Base-by-base conservation (phyloP, 2,329 filamentous ascomycete species). In the Rhynchosporium secalis region DNA sequence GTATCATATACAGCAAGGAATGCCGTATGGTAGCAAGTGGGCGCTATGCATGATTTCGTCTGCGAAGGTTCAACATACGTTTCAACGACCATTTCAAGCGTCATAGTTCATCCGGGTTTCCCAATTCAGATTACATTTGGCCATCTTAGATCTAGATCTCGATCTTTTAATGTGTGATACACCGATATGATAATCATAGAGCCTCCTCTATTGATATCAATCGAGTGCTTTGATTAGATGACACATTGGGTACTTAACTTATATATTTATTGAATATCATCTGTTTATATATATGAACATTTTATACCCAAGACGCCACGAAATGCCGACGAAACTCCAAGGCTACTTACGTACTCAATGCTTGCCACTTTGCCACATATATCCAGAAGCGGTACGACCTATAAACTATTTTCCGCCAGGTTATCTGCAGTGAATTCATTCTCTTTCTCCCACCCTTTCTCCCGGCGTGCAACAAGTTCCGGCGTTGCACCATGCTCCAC, bases 321-420 rank as follows among this genome's bases (percentile, higher is more conserved):
- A 60, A 64, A 66, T 64, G 62, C 62, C 57, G 40, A 46, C 60
- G 29, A 62, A 61, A 66, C 60, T 62, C 46, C 60, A 54, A 45
- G 29, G 47, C 46, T 20, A 40, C 36, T 29, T 58, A 20, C 29
- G 38, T 49, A 56, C 48, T 55, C 52, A 51, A 58, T 61, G 60
- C 49, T 13, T 43, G 56, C 20, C 56, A 56, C n/a, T 15, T 59
- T 63, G 58, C 63, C 54, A 43, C 2, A 40, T n/a, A 43, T 33
- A 49, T 15, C n/a, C 43, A 12, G 15, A 33, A 58, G 15, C 41
- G 55, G 46, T 54, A 13, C 13, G 38, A 15, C 13, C 38, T 28
- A 58, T 48, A 58, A 48, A 55, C 49, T 43, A 45, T 57, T 62
- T 56, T 46, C 58, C 10, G 41, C 43, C 59, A 45, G n/a, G 49